Evolutionary conservation across 2,329 filamentous ascomycete species (phyloP).

Genomic region (Fonsecaea pedrosoi): DNA sequence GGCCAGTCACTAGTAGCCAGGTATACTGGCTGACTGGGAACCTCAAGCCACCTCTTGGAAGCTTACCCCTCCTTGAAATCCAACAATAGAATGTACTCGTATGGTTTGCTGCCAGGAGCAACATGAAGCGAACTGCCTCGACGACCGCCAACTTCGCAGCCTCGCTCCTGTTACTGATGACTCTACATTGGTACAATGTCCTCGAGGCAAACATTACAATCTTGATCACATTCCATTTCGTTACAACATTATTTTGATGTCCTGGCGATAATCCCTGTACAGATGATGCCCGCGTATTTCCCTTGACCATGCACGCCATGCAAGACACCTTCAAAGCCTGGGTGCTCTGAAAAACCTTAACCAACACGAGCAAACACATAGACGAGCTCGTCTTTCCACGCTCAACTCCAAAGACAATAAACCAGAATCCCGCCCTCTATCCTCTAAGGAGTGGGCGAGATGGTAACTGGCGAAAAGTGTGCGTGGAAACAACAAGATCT

Average conservation of each 20-base stretch:
- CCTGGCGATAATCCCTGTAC: background rate
- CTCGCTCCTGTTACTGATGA: background rate
- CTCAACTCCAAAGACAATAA: background rate
- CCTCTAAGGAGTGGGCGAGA: slow-evolving; percentile 1
- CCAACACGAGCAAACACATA: background rate
- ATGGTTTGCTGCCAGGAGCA: background rate
- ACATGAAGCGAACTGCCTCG: no score
- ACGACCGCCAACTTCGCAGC: background rate
- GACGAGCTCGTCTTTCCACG: slow-evolving; percentile 2
- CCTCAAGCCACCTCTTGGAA: background rate
- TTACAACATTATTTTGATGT: slow-evolving; percentile 7
- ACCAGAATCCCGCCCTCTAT: background rate
- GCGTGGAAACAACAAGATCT: background rate
- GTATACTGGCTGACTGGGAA: no score
- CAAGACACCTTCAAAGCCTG: background rate
- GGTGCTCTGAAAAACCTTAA: background rate
- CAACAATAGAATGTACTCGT: background rate
- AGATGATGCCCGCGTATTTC: background rate
- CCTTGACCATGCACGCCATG: background rate
- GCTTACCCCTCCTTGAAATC: background rate
- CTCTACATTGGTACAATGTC: background rate
- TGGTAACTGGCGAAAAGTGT: background rate
- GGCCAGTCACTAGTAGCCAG: background rate
- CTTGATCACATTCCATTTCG: background rate
- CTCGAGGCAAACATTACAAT: background rate